Evolutionary conservation across 495 filamentous ascomycete species (phyloP).

Genomic region (Lepidopterella palustris): DNA sequence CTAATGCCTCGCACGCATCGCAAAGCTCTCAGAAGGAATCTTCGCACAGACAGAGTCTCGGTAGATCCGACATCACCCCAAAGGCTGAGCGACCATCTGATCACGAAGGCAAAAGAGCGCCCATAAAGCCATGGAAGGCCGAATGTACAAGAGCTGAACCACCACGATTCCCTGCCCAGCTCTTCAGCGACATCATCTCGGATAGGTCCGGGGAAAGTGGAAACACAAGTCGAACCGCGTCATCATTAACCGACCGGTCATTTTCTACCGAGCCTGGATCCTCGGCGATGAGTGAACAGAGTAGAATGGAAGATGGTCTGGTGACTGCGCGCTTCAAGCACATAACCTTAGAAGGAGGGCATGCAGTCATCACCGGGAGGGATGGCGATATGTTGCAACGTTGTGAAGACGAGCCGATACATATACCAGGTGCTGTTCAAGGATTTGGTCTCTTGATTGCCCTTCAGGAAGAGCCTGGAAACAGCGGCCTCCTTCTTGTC

Average conservation of each 20-base stretch:
- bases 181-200: constrained; percentile 29
- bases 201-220: constrained; percentile 12
- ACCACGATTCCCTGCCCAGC: constrained; percentile 14
- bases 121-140: neutral
- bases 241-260: neutral
- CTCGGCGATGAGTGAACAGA: constrained; percentile 17
- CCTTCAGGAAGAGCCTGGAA: constrained; percentile 63
- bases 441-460: constrained; percentile 75
- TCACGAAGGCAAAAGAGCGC: neutral
- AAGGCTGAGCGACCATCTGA: neutral
- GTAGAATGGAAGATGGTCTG: constrained; percentile 36
- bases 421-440: constrained; percentile 86
- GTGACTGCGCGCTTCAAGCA: constrained; percentile 75
- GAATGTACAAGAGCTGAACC: constrained; percentile 8
- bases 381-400: constrained; percentile 61
- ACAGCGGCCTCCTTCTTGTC: constrained; percentile 59
- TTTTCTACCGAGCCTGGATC: neutral
- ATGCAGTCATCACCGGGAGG: constrained; percentile 78
- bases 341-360: constrained; percentile 68
- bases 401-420: constrained; percentile 93
- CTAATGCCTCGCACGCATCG: constrained; percentile 12
- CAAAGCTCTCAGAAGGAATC: constrained; percentile 2
- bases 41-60: neutral
- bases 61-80: neutral
- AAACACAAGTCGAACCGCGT: constrained; percentile 2